Evolutionary conservation across 768 basidiomycete species (phyloP).

Genomic region (Trametes coccinea): DNA sequence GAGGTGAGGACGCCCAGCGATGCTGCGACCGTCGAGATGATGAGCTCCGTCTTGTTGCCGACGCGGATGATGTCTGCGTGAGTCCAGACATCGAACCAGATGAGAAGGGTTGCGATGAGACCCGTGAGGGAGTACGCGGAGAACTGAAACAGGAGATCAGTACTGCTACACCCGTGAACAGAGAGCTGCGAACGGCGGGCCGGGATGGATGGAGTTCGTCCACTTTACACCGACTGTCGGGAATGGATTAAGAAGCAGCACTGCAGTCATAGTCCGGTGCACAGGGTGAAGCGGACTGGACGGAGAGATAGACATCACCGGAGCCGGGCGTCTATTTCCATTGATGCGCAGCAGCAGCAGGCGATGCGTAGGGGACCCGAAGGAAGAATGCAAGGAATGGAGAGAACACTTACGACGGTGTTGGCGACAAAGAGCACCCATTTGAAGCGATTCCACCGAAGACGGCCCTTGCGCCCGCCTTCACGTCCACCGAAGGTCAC

Average conservation of each 20-base stretch:
- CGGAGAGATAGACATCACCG: too few relatives aligned
- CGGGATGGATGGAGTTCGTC: too few relatives aligned
- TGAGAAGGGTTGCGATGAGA: conserved; percentile 66
- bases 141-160: conserved; percentile 39
- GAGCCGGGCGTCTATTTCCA: neutral
- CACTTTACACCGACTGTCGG: too few relatives aligned
- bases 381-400: neutral
- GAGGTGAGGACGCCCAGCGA: conserved; percentile 61
- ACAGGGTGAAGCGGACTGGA: too few relatives aligned
- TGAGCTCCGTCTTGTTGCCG: conserved; percentile 65
- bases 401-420: conserved; percentile 42
- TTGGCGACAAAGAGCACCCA: conserved; percentile 76
- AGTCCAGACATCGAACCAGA: conserved; percentile 75
- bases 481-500: conserved; percentile 42
- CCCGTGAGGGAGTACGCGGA: conserved; percentile 59
- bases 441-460: conserved; percentile 85
- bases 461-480: conserved; percentile 41
- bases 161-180: neutral
- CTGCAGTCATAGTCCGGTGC: too few relatives aligned
- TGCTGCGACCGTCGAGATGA: conserved; percentile 70
- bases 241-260: too few relatives aligned
- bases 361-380: neutral
- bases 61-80: conserved; percentile 72
- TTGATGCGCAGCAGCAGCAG: neutral
- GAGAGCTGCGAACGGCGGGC: neutral